Evolutionary conservation across 2,329 filamentous ascomycete genomes (phyloP), one percentile per base, ranked within the genome.

Genomic region (Ramichloridium luteum): DNA sequence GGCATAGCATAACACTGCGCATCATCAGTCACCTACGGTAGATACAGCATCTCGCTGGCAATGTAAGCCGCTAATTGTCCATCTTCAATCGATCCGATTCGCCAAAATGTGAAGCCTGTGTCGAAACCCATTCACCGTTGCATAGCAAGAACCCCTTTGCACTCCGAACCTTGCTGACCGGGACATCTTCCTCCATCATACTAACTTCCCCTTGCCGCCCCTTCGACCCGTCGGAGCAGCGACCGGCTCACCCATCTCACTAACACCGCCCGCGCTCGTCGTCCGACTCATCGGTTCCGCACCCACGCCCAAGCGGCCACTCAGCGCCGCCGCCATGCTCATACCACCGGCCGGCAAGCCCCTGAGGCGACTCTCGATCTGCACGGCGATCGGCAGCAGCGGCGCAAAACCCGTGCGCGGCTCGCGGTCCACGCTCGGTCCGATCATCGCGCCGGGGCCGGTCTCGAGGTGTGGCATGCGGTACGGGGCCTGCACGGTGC

Each of bases 391-490:
- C 16, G 22, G 44, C 34, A 36, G 40, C 17, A 43, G 40, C 29
- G 49, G 47, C 11, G 53, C 53, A 31, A 55, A 57, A 2, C 54
- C 54, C 6, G 48, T 51, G 5, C 40, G 37, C 17, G 47, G 41
- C 14, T 51, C 46, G 26, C 54, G 40, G 30, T 55, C 52, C 8
- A 57, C 54, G 10, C 52, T 49, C 22, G 36, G 37, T 12, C 45
- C 50, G 15, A 57, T 50, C 28, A 48, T 32, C 6, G 54, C 50
- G 15, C 43, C 49, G 11, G 53, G 50, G 5, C 54, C 54, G 5
- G 45, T 47, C 34, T 56, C 53, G 26, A 53, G 36, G 11, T 55
- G 37, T 6, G 54, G 53, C 9, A 56, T 32, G 17, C 54, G 44
- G 35, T 53, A 56, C 2, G 54, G 54, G 11, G 47, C 44, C 16